phyloP scores from a whole-genome alignment of 805 yeast genomes.

The Ogataea neopini region DNA sequence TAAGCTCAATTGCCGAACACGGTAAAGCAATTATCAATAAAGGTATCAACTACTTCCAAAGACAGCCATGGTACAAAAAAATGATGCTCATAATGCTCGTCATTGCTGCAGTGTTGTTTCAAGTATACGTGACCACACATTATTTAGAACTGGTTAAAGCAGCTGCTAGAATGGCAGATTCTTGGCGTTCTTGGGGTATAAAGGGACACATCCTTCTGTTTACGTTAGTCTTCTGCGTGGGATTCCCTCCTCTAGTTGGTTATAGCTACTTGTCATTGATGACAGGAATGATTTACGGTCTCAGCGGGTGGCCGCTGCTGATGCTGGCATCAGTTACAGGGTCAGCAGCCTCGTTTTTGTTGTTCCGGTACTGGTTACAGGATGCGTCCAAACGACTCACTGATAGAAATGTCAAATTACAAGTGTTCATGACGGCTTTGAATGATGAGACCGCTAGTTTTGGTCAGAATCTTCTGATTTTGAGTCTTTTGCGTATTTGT shows the following conservation, averaged over 20 bases:
- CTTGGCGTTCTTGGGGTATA: conserved; percentile 36
- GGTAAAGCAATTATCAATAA: neutral
- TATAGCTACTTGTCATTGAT: conserved; percentile 66
- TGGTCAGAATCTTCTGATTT: conserved; percentile 61
- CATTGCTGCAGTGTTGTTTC: conserved; percentile 5
- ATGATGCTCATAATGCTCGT: conserved; percentile 14
- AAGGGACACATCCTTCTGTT: conserved; percentile 44
- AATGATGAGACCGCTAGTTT: conserved; percentile 45
- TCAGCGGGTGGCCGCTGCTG: conserved; percentile 79
- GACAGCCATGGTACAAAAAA: conserved; percentile 9
- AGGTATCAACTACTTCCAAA: neutral
- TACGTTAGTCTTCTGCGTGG: conserved; percentile 57
- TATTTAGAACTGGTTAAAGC: conserved; percentile 39
- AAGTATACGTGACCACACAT: conserved; percentile 33
- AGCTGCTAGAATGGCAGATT: conserved; percentile 45
- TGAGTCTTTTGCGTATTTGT: conserved; percentile 76
- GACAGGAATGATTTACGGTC: conserved; percentile 82
- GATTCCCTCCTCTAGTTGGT: conserved; percentile 92
- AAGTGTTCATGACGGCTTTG: conserved; percentile 72
- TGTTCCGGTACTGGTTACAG: conserved; percentile 60
- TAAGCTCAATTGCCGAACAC: neutral
- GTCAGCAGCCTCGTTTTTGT: conserved; percentile 69
- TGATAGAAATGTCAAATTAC: conserved; percentile 59
- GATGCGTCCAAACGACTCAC: conserved; percentile 62
- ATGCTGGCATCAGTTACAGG: conserved; percentile 72